These are phyloP conservation scores for Yamadazyma paraphyllophila DNA, from an alignment of 805 yeast genomes.

Conservation along the genomic window DNA sequence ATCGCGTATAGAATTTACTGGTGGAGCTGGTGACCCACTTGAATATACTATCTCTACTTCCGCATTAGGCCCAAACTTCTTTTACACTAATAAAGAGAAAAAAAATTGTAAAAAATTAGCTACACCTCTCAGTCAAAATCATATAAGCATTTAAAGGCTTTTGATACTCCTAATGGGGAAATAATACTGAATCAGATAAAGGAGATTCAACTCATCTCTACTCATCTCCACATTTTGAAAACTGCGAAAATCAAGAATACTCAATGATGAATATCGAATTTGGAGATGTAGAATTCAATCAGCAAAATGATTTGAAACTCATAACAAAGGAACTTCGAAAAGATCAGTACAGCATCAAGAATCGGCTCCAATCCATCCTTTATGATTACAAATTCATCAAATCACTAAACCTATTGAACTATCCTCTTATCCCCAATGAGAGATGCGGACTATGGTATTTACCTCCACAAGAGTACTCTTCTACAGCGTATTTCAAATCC, in stretches of 20 bases:
- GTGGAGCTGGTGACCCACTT: no score
- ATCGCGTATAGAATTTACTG: no score
- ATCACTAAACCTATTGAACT: constrained; percentile 15
- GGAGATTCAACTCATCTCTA: neutral
- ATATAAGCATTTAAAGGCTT: no score
- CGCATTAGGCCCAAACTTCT: no score
- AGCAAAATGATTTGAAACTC: constrained; percentile 15
- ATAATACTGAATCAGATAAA: no score
- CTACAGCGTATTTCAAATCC: constrained; percentile 75
- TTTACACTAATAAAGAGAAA: no score
- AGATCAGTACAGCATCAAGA: constrained; percentile 50
- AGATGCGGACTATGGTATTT: constrained; percentile 89
- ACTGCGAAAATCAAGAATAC: neutral
- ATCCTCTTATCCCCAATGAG: constrained; percentile 67
- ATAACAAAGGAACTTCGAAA: constrained; percentile 46
- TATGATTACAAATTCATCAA: constrained; percentile 56
- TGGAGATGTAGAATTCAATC: constrained; percentile 18
- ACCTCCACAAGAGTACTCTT: constrained; percentile 37
- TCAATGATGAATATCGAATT: constrained; percentile 1
- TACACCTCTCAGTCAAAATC: no score
- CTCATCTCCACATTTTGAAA: neutral
- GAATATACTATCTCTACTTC: no score
- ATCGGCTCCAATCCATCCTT: constrained; percentile 70
- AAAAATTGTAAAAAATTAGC: no score
- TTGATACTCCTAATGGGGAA: no score